Percentiles rank a stretch among this genome's conserved stretches.
Conservation (phyloP, 257 asterid species). For the Fraxinus quadrangulata region DNA sequence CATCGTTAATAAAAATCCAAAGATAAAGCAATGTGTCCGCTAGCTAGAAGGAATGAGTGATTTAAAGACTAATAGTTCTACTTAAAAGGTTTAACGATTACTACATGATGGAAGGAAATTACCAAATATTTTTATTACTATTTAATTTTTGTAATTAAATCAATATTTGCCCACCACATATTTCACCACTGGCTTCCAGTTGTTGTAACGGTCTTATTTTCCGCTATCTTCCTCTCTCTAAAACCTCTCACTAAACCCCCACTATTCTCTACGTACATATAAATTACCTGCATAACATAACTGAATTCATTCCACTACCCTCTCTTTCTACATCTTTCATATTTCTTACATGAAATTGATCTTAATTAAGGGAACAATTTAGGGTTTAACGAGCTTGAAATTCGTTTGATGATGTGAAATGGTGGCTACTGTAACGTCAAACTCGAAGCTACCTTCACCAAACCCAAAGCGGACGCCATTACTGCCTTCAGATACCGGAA, state of each 20-base stretch:
- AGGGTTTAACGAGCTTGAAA: constrained; percentile 26
- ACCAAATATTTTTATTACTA: too few relatives aligned
- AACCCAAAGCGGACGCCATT: constrained; percentile 59
- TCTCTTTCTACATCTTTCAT: background rate
- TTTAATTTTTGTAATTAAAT: too few relatives aligned
- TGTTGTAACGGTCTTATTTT: constrained; percentile 45
- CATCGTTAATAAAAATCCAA: too few relatives aligned
- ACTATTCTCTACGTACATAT: constrained; percentile 8
- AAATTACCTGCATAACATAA: background rate
- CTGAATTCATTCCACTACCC: constrained; percentile 21
- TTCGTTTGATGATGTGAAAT: constrained; percentile 51
- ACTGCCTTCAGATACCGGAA: constrained; percentile 60
- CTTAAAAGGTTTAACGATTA: too few relatives aligned
- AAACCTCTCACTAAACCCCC: constrained; percentile 31
- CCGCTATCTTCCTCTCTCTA: constrained; percentile 31
- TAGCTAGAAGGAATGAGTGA: too few relatives aligned
- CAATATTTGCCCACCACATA: background rate
- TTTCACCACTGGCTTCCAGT: constrained; percentile 17
- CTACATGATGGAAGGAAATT: too few relatives aligned
- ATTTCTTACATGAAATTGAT: constrained; percentile 25
- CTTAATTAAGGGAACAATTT: constrained; percentile 23
- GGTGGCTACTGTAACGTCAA: constrained; percentile 67
- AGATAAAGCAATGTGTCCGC: too few relatives aligned
- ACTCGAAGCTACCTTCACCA: constrained; percentile 52
- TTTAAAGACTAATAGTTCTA: too few relatives aligned